Evolutionary conservation across 1,284 basidiomycete genomes (phyloP), one percentile per base, ranked within the genome.

Genomic region (Cryptococcus sp.): DNA sequence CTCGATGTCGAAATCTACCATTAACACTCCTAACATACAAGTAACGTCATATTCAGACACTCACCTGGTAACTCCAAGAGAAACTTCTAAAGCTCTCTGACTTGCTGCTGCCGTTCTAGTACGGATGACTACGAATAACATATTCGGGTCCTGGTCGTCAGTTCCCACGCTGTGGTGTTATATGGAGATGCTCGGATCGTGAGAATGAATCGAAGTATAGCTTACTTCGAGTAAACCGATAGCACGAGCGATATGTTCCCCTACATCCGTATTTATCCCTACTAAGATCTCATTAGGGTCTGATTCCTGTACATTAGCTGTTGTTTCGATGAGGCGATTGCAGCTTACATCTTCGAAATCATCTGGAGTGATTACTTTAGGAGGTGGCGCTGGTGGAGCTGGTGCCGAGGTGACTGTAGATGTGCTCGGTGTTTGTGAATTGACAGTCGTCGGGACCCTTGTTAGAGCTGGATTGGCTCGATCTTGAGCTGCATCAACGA

Each of bases 251-350:
- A 69, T 58, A 48, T 70, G 67, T 21, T 56, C 48, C 42, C 69
- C 62, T 4, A 65, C 45, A 48, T 67, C 58, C 3, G 66, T 67
- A 37, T 59, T 46, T 22, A 57, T 49, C 9, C 66, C 63, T 3
- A 76, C 69, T 2, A 70, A 46, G 25, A 76, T 66, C 55, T 76
- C 74, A 56, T 74, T 74, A 3, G 65, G 63, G 41, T 73, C 64
- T 49, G 72, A 67, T 62, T 69, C 41, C 11, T 14, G 41, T 23
- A 28, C 16, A 25, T 28, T 28, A 43, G 46, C 19, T 25, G 23
- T 16, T n/a, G 14, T 34, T 22, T 3, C n/a, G 13, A 11, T 40
- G 22, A 14, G 31, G 1, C 36, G 14, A 43, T 32, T 3, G 34
- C 16, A 34, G 23, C 16, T 48, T 22, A 67, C 67, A 14, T 62